Base-by-base conservation (phyloP, 2,329 filamentous ascomycete genomes). In the Apiospora pterosperma region DNA sequence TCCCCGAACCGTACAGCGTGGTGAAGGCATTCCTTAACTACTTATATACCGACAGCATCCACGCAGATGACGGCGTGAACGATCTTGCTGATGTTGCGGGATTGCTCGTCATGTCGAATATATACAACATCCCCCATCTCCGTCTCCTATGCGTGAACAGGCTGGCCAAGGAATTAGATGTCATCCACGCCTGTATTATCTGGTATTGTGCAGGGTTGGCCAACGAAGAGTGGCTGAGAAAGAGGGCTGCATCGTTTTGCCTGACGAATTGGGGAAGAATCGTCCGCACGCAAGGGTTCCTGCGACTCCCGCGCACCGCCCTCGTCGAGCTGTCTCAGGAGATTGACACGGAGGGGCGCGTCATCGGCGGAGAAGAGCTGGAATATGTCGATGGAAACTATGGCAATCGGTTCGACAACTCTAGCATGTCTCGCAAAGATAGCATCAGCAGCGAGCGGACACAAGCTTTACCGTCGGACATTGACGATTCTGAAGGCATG, bases 11-110 rank as follows among this genome's bases (percentile, higher is more conserved):
- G 0, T 98, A 97, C 77, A 90, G 89, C 1, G 93, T 97, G 0
- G 96, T 99, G 59, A 93, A 92, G 70, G 93, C 95, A 0, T 99
- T 99, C 74, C 84, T 99, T 34, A 95, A 96, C 78, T 99, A 97
- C 74, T 86, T 99, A 1, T 99, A 99, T 78, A 97, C 96, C 0
- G 96, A 99, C 77, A 95, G 90, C 70, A 97, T 99, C 69, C 83
- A 88, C 16, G 81, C 83, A 19, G 83, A 93, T 59, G 88, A 89
- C 65, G 91, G 94, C 39, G 92, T 96, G 79, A 86, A 87, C 0
- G 85, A 90, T 60, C 86, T 97, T 23, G 88, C 90, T 36, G 94
- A 97, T 70, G 93, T 98, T 16, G 95, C 96, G 0, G 95, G 96
- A 10, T 88, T 99, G 77, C 85, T 99, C 3, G 95, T 99, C 68